phyloP scores from a whole-genome alignment of 306 rosid genomes.

The Hippophae gyantsensis region DNA sequence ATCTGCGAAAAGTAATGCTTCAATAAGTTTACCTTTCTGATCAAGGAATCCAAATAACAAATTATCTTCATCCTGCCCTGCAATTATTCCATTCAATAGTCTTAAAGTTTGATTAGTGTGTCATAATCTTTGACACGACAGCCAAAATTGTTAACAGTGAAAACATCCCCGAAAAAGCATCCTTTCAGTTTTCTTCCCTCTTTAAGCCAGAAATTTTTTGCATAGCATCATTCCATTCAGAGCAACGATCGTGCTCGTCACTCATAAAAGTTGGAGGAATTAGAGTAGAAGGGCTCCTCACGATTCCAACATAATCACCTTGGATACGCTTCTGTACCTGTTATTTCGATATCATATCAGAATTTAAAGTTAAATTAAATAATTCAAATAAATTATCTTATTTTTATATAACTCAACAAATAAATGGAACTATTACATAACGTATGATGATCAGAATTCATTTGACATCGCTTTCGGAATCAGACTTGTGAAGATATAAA shows the following conservation, averaged over 20 bases:
- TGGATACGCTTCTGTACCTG: conserved; percentile 25
- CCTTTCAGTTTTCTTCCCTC: conserved; percentile 27
- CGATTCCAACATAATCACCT: conserved; percentile 38
- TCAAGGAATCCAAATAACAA: conserved; percentile 28
- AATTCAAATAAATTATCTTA: neutral
- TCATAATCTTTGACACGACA: conserved; percentile 33
- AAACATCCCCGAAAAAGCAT: conserved; percentile 35
- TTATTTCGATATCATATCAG: conserved; percentile 7
- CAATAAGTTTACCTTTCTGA: conserved; percentile 24
- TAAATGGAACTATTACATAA: too few relatives aligned
- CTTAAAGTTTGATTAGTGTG: conserved; percentile 32
- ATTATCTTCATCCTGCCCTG: conserved; percentile 25
- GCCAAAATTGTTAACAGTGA: conserved; percentile 26
- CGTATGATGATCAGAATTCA: too few relatives aligned
- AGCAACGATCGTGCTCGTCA: conserved; percentile 29
- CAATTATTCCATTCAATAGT: conserved; percentile 23
- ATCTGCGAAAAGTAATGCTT: conserved; percentile 31
- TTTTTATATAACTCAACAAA: too few relatives aligned
- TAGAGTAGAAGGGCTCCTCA: conserved; percentile 33
- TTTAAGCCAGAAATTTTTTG: conserved; percentile 33
- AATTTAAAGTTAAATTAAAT: neutral
- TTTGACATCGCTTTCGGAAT: too few relatives aligned
- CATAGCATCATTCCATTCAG: conserved; percentile 40
- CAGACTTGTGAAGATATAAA: too few relatives aligned
- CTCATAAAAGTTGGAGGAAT: conserved; percentile 42